These are phyloP conservation scores for Botrytis pseudocinerea DNA, from an alignment of 2,329 filamentous ascomycete species.

Conservation along the genomic window DNA sequence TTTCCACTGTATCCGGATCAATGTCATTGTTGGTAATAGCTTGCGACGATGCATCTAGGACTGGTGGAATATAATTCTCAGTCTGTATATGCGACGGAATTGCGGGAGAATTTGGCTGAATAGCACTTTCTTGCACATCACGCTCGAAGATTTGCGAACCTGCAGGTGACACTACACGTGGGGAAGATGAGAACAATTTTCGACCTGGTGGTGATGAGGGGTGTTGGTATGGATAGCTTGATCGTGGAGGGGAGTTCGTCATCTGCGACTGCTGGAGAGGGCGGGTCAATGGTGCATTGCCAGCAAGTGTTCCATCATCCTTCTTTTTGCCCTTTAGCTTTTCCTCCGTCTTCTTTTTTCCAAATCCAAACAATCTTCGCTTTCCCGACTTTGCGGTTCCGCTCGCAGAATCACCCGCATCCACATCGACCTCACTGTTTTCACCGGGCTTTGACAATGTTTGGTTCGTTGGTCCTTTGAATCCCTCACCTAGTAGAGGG, in stretches of 20 bases:
- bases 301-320: slow-evolving; percentile 36
- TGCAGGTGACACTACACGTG: slow-evolving; percentile 75
- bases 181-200: slow-evolving; percentile 66
- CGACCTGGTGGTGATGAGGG: slow-evolving; percentile 65
- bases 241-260: slow-evolving; percentile 47
- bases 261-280: slow-evolving; percentile 38
- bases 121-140: slow-evolving; percentile 79
- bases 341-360: slow-evolving; percentile 60
- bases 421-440: slow-evolving; percentile 36
- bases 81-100: slow-evolving; percentile 92
- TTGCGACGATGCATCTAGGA: slow-evolving; percentile 85
- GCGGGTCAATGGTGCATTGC: slow-evolving; percentile 33
- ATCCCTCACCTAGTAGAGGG: slow-evolving; percentile 42
- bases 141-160: slow-evolving; percentile 87
- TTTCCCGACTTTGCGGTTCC: slow-evolving; percentile 51
- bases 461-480: slow-evolving; percentile 35
- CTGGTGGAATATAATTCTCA: slow-evolving; percentile 89
- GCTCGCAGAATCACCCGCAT: slow-evolving; percentile 32
- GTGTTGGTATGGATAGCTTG: slow-evolving; percentile 44
- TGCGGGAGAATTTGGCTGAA: slow-evolving; percentile 74
- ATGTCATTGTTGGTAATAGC: slow-evolving; percentile 86
- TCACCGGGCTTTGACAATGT: slow-evolving; percentile 32
- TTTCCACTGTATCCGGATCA: slow-evolving; percentile 87
- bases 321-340: slow-evolving; percentile 46
- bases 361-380: slow-evolving; percentile 60